Evolutionary conservation across 176 grass and related monocot species (phyloP), one percentile per base, ranked within the genome.

Genomic region (Dactylis glomerata): DNA sequence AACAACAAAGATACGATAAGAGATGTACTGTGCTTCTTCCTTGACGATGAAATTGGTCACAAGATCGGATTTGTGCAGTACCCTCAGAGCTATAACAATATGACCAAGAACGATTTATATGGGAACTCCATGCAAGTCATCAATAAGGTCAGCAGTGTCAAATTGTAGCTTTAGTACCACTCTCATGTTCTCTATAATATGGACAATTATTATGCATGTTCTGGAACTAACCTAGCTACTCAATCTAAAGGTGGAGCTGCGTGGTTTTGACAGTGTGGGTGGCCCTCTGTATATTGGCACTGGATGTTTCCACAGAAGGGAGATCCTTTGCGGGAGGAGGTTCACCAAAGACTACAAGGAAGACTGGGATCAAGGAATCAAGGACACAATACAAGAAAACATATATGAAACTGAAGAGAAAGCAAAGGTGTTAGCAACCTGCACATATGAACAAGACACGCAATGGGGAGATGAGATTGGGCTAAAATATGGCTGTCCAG

Each of bases 301-400:
- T 11, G 96, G 91, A 61, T 90, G 93, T 81, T 98, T 93, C 89
- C 93, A 98, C 63, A 90, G 87, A 86, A 92, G 93, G 74, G 91
- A 92, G 52, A 64, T 73, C 62, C 86, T 98, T 26, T 88, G 90
- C 5, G 96, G 96, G 17, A 85, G 82, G 73, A 86, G 63, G 12
- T 92, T 87, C 26, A 81, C 76, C 49, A 37, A 91, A 83, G 88
- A 78, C 77, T 86, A 85, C 71, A 92, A 84, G 62, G 81, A 84
- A 68, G 83, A 98, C 47, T 88, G 89, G 91, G 56, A 87, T 19
- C 45, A 20, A 90, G 88, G 87, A 63, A 67, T 50, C 10, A 72
- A 27, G 38, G 84, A 17, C 14, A 78, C 37, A 71, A 30, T 36
- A 56, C 46, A 78, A 45, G 69, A 34, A 15, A 45, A 6, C 46